Evolutionary conservation across 78 protist species (phyloP).

Genomic region (Monocercomonoides exilis): DNA sequence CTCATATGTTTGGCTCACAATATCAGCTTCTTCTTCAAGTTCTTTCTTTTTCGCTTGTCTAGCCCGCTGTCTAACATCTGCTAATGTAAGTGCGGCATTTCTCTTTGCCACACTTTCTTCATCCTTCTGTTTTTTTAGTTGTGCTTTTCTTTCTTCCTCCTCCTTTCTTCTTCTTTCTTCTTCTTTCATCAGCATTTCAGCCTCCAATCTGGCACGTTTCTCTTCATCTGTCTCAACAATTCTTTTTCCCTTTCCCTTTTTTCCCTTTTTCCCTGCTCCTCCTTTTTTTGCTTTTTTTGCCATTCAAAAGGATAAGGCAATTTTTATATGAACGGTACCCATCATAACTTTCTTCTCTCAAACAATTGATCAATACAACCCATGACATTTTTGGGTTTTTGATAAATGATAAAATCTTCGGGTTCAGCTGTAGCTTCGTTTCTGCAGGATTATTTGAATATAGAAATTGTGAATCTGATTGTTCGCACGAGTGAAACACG

Average conservation of each 20-base stretch:
- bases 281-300: too few species aligned
- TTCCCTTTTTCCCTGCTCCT: not conserved
- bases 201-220: not conserved
- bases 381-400: too few species aligned
- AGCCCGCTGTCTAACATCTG: conserved; percentile 1
- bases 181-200: not conserved
- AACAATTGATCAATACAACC: too few species aligned
- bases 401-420: too few species aligned
- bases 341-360: too few species aligned
- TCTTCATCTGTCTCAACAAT: not conserved
- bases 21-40: conserved; percentile 47
- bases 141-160: not conserved
- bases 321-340: too few species aligned
- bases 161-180: not conserved
- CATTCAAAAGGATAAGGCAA: too few species aligned
- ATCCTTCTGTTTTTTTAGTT: not conserved
- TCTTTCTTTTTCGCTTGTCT: conserved; percentile 39
- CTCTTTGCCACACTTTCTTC: not conserved
- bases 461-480: too few species aligned
- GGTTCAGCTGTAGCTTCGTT: too few species aligned
- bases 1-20: conserved; percentile 45
- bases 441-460: too few species aligned
- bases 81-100: not conserved
- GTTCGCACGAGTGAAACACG: too few species aligned
- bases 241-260: not conserved